phyloP scores from a whole-genome alignment of 2,329 filamentous ascomycete genomes.

The Sclerotinia trifoliorum region DNA sequence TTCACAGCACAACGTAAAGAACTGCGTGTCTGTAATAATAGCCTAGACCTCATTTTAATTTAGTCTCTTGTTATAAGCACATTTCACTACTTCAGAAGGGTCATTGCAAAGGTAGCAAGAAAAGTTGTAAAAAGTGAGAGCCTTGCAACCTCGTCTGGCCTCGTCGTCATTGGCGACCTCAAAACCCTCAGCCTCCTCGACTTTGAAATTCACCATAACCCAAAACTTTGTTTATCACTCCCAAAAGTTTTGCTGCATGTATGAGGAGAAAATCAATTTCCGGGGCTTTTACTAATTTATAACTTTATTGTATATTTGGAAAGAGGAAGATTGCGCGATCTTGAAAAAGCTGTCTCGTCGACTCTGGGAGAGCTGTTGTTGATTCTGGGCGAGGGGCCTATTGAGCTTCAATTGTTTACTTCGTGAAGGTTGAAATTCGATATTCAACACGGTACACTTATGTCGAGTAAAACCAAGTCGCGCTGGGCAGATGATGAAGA shows the following conservation, averaged over 20 bases:
- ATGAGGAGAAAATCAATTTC: not conserved
- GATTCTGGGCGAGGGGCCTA: not conserved
- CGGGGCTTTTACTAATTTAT: not conserved
- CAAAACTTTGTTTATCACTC: not conserved
- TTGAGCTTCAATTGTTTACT: constrained; percentile 1
- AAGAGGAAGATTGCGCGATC: not conserved
- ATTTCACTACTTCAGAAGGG: constrained; percentile 21
- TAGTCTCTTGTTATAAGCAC: constrained; percentile 23
- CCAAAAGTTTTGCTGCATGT: not conserved
- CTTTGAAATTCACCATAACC: not conserved
- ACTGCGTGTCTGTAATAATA: constrained; percentile 32
- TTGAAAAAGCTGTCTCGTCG: not conserved
- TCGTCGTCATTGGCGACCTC: constrained; percentile 19
- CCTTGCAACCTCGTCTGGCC: constrained; percentile 17
- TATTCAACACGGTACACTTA: not conserved
- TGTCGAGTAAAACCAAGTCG: constrained; percentile 48
- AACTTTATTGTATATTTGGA: not conserved
- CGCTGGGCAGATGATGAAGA: constrained; percentile 87
- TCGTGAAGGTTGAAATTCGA: not conserved
- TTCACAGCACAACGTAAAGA: constrained; percentile 30
- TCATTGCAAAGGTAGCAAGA: constrained; percentile 9
- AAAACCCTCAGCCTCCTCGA: constrained; percentile 22
- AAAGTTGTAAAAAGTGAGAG: constrained; percentile 23
- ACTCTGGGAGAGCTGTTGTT: not conserved
- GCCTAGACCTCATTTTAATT: constrained; percentile 36